Percentiles rank a stretch among this genome's conserved stretches.
Conservation (phyloP, 495 filamentous ascomycete species). For the Poronia punctata region DNA sequence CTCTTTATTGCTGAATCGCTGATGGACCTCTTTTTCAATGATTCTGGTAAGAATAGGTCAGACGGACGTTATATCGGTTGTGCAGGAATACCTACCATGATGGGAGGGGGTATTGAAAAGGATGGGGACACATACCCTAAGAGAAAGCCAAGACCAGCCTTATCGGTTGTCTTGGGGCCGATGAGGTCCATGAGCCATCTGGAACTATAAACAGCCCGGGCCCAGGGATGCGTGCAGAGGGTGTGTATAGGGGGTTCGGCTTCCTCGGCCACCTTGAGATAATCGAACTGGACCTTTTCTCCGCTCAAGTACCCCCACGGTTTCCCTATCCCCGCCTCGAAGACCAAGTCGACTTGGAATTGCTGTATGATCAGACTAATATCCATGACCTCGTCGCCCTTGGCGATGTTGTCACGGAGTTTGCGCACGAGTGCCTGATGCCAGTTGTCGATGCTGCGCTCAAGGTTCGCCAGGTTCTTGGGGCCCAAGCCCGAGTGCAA, state of each 20-base stretch:
- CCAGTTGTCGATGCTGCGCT: background rate
- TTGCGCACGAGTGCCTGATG: background rate
- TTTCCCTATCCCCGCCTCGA: background rate
- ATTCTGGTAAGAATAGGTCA: background rate
- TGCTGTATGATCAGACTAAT: constrained; percentile 1
- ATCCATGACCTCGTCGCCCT: constrained; percentile 1
- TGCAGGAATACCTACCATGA: background rate
- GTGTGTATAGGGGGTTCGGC: background rate
- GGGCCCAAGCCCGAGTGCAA: background rate
- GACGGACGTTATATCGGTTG: background rate
- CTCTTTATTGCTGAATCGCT: background rate
- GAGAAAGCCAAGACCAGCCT: background rate
- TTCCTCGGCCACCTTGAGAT: background rate
- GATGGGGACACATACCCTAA: background rate
- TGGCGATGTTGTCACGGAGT: background rate
- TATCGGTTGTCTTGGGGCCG: constrained; percentile 3
- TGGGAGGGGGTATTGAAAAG: no score
- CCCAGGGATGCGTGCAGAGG: background rate
- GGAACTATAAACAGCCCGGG: background rate
- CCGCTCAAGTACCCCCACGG: background rate
- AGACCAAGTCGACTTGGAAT: constrained; percentile 1
- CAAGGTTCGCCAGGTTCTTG: background rate
- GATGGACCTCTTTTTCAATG: background rate
- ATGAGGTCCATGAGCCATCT: constrained; percentile 1
- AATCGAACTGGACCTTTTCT: constrained; percentile 1